phyloP scores from a whole-genome alignment of 768 basidiomycete genomes.

The Mycena haematopus region DNA sequence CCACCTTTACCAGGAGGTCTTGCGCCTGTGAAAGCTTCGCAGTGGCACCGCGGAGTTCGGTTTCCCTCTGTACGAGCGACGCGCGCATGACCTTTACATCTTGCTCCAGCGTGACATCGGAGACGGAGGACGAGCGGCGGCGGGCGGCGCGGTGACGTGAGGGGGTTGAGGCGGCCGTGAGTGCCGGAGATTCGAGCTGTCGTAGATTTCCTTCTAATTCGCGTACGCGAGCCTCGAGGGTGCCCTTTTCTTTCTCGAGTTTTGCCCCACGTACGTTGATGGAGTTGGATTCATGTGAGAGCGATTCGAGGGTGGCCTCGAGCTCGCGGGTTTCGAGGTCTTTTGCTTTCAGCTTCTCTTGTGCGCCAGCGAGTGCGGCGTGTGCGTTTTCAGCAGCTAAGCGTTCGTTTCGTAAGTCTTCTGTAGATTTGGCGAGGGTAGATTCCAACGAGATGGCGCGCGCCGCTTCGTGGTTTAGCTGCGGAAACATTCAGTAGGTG shows the following conservation, averaged over 20 bases:
- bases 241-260: slow-evolving; percentile 63
- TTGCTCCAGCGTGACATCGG: slow-evolving; percentile 59
- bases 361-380: slow-evolving; percentile 51
- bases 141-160: slow-evolving; percentile 45
- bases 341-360: slow-evolving; percentile 58
- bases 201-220: slow-evolving; percentile 58
- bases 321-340: slow-evolving; percentile 59
- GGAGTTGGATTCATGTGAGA: slow-evolving; percentile 60
- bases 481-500: slow-evolving; percentile 11
- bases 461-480: slow-evolving; percentile 65
- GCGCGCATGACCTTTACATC: slow-evolving; percentile 58
- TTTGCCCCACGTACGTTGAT: slow-evolving; percentile 49
- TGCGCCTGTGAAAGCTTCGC: slow-evolving; percentile 59
- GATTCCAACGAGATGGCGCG: slow-evolving; percentile 62
- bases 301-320: slow-evolving; percentile 58
- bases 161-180: slow-evolving; percentile 34
- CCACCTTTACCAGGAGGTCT: slow-evolving; percentile 53
- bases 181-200: slow-evolving; percentile 41
- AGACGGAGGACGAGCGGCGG: slow-evolving; percentile 65
- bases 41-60: slow-evolving; percentile 47
- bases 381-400: slow-evolving; percentile 59
- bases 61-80: slow-evolving; percentile 51
- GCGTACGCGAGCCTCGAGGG: slow-evolving; percentile 61
- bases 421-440: slow-evolving; percentile 53
- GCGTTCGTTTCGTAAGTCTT: slow-evolving; percentile 64